Evolutionary conservation across 257 asterid species (phyloP).

Genomic region (Verbena officinalis): DNA sequence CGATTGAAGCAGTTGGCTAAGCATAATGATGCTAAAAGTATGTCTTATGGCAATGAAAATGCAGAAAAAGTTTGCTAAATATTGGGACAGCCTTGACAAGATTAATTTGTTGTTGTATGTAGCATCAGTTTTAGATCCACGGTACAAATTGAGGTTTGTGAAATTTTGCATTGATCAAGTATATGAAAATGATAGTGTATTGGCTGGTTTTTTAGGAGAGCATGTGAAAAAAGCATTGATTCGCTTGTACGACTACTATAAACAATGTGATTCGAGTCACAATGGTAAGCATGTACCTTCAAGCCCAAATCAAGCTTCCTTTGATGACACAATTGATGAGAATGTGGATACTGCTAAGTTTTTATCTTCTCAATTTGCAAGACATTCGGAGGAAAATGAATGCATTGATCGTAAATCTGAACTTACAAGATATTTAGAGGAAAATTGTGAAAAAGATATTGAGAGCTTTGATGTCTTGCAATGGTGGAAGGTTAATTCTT

Average conservation of each 20-base stretch:
- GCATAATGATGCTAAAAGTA: too few relatives aligned
- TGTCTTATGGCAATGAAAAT: neutral
- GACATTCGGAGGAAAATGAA: neutral
- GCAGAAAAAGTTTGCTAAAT: neutral
- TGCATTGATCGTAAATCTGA: neutral
- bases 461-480: too few relatives aligned
- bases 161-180: neutral
- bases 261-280: neutral
- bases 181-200: neutral
- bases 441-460: conserved; percentile 7
- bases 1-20: too few relatives aligned
- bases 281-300: neutral
- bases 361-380: conserved; percentile 5
- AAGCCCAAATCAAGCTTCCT: neutral
- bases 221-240: neutral
- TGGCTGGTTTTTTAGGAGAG: neutral
- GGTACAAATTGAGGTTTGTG: neutral
- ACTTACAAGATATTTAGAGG: neutral
- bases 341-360: neutral
- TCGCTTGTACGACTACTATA: neutral
- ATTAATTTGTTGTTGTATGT: neutral
- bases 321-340: neutral
- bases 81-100: neutral
- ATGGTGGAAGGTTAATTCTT: too few relatives aligned
- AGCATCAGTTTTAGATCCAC: neutral